These are phyloP conservation scores for Cenococcum geophilum DNA, from an alignment of 495 filamentous ascomycete species.

Conservation along the genomic window DNA sequence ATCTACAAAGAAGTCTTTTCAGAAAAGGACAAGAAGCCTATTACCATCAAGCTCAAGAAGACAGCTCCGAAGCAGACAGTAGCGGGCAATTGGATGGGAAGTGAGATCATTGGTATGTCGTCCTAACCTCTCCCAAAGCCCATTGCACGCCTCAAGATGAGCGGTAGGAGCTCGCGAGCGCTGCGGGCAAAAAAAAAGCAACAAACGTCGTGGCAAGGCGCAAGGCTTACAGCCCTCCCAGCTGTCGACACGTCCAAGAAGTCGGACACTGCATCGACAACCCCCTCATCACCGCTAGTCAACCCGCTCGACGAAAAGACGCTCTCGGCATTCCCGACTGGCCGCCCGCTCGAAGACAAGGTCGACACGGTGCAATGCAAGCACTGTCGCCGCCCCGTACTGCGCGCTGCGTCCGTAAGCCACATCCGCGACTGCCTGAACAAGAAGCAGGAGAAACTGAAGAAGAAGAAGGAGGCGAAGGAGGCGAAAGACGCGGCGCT, in stretches of 20 bases:
- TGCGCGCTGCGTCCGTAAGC: slow-evolving; percentile 31
- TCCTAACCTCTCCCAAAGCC: not conserved
- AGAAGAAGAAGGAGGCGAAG: slow-evolving; percentile 46
- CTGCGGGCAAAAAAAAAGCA: no score
- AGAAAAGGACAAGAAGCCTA: slow-evolving; percentile 27
- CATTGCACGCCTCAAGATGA: not conserved
- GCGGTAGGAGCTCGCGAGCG: no score
- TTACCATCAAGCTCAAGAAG: slow-evolving; percentile 31
- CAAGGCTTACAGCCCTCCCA: slow-evolving; percentile 3
- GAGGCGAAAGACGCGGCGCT: slow-evolving; percentile 48
- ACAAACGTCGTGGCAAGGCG: not conserved
- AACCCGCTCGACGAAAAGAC: slow-evolving; percentile 67
- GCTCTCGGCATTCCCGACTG: slow-evolving; percentile 64
- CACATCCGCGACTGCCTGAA: slow-evolving; percentile 42
- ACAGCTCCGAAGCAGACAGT: slow-evolving; percentile 25
- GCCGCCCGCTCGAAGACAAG: slow-evolving; percentile 52
- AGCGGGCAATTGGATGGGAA: slow-evolving; percentile 34
- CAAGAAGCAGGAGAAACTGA: slow-evolving; percentile 46
- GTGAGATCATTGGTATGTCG: slow-evolving; percentile 27
- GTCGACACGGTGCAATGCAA: slow-evolving; percentile 40
- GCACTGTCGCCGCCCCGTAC: slow-evolving; percentile 42
- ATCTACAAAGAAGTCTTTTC: slow-evolving; percentile 14
- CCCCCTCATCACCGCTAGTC: slow-evolving; percentile 51
- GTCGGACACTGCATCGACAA: slow-evolving; percentile 12
- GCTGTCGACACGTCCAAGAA: slow-evolving; percentile 17